Evolutionary conservation across 148 eudicot genomes (phyloP).

Genomic region (Heliamphora exappendiculata): DNA sequence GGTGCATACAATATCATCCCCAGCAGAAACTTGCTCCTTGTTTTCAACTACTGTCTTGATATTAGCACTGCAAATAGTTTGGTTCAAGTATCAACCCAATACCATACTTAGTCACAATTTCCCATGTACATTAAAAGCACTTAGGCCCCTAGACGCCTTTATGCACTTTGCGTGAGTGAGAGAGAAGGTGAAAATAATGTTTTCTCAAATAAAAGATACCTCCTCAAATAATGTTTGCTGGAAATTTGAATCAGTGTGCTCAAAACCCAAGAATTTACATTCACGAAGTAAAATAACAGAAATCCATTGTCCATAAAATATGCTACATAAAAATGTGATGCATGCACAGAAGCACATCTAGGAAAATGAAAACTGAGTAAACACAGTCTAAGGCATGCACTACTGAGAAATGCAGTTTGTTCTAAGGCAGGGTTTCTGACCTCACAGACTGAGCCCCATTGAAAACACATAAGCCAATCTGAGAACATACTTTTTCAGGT

Average conservation of each 20-base stretch:
- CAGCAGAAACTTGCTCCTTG: slow-evolving; percentile 14
- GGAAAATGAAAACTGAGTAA: not conserved
- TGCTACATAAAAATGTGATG: not conserved
- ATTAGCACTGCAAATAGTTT: slow-evolving; percentile 37
- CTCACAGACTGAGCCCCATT: slow-evolving; percentile 30
- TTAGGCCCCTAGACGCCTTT: not conserved
- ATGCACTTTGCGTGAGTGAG: not conserved
- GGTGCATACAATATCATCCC: slow-evolving; percentile 41
- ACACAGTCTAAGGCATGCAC: not conserved
- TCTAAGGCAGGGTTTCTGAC: slow-evolving; percentile 18
- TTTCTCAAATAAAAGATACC: not conserved
- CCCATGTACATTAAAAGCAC: not conserved
- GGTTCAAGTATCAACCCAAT: not conserved
- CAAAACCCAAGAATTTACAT: not conserved
- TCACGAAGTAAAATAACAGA: not conserved
- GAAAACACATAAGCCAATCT: slow-evolving; percentile 45
- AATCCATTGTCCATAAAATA: not conserved
- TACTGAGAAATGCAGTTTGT: not conserved
- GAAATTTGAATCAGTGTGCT: not conserved
- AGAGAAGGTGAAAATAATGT: not conserved
- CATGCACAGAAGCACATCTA: not conserved
- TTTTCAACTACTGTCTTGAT: slow-evolving; percentile 58
- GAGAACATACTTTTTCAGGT: slow-evolving; percentile 56
- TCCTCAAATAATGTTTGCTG: not conserved
- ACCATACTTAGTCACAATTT: not conserved